Base-by-base conservation (phyloP, 2,329 filamentous ascomycete species). In the Phialophora expanda region DNA sequence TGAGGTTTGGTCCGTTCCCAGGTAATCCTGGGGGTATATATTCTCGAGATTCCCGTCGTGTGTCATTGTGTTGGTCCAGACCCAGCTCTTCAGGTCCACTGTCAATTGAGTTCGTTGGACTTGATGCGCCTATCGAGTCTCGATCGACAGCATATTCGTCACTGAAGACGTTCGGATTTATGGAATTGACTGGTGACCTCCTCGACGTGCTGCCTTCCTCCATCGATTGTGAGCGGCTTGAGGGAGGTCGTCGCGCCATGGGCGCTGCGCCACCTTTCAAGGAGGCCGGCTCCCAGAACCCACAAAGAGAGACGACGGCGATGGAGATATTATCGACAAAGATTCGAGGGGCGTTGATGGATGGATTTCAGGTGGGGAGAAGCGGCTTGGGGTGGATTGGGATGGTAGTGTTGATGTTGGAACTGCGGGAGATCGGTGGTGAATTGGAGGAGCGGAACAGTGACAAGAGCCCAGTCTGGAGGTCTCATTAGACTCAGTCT, bases 141-240 rank as follows among this genome's bases (percentile, higher is more conserved):
- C 50, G 62, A 67, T 82, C 79, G 69, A 82, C 70, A 8, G 80
- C 80, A 70, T 79, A 81, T 50, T 82, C 80, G 70, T 83, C 81
- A 66, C 81, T 81, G 72, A 83, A 83, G 44, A 83, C 76, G 72
- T 83, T 78, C 55, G 78, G 76, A 67, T 80, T 78, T 50, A 76
- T 53, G n/a, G 66, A 65, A 17, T 65, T 59, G 38, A 56, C 64
- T 28, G 71, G 70, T 30, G 61, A 32, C 46, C 66, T 61, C 55
- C 60, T 58, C 53, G 66, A 69, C 54, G 61, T 61, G 38, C 51
- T 58, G 14, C 58, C 61, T 14, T 61, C 54, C 28, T 58, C 65
- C 44, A 58, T 63, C 48, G 67, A 66, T 53, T 55, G 50, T 14
- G 67, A 66, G 17, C 57, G 59, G 32, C 50, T 53, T 56, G 61